phyloP scores from a whole-genome alignment of 1,284 basidiomycete genomes.

The Singerocomus inundabilis region DNA sequence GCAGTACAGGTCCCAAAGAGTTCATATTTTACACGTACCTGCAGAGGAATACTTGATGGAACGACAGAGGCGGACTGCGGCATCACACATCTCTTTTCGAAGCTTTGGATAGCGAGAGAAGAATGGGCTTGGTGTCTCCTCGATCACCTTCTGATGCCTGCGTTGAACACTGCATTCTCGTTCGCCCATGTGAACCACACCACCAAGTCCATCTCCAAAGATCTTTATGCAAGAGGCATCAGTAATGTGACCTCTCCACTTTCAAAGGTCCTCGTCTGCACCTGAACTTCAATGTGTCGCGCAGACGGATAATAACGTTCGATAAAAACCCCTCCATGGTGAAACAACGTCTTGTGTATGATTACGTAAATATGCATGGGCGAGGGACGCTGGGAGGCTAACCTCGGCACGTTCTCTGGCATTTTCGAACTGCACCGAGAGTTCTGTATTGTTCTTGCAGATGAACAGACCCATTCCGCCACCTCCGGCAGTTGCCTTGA shows the following conservation, averaged over 20 bases:
- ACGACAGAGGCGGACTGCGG: constrained; percentile 51
- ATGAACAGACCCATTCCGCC: constrained; percentile 72
- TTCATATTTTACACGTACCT: constrained; percentile 41
- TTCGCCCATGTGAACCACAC: constrained; percentile 66
- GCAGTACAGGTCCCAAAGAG: no score
- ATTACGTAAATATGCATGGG: not conserved
- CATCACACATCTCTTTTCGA: constrained; percentile 47
- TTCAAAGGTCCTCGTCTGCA: constrained; percentile 19
- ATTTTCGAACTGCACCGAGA: constrained; percentile 38
- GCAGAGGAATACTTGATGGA: constrained; percentile 58
- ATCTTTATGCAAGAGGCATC: constrained; percentile 40
- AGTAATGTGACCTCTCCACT: not conserved
- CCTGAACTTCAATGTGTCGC: constrained; percentile 69
- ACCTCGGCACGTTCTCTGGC: constrained; percentile 50
- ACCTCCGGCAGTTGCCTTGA: constrained; percentile 72
- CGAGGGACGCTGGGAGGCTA: constrained; percentile 6
- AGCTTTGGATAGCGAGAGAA: constrained; percentile 41
- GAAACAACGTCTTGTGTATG: constrained; percentile 50
- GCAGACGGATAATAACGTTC: constrained; percentile 59
- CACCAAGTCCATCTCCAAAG: constrained; percentile 61
- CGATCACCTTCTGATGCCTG: constrained; percentile 73
- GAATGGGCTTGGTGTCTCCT: constrained; percentile 64
- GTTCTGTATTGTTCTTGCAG: constrained; percentile 45
- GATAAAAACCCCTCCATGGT: constrained; percentile 55
- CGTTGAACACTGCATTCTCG: constrained; percentile 72